Conservation (phyloP, 1,284 basidiomycete species). For the Sporisorium exsertum region DNA sequence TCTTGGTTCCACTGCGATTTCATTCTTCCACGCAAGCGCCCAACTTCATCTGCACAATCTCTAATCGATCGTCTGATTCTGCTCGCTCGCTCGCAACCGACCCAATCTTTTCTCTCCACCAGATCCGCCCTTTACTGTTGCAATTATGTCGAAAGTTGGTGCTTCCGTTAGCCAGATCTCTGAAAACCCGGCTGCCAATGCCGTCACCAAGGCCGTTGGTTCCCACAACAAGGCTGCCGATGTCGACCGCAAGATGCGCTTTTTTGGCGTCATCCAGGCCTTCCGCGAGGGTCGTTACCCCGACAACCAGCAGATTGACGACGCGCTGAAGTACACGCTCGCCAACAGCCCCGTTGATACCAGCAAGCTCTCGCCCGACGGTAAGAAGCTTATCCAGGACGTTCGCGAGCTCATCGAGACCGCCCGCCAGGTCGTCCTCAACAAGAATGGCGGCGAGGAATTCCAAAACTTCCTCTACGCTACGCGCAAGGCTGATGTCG, state of each 20-base stretch:
- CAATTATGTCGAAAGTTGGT: slow-evolving; percentile 48
- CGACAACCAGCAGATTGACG: slow-evolving; percentile 65
- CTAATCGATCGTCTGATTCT: no score
- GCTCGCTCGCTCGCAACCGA: slow-evolving; percentile 2
- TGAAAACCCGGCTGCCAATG: slow-evolving; percentile 46
- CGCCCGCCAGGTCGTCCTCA: slow-evolving; percentile 56
- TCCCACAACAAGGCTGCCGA: slow-evolving; percentile 52
- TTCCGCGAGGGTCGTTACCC: slow-evolving; percentile 65
- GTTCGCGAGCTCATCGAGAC: slow-evolving; percentile 60
- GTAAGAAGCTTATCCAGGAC: slow-evolving; percentile 61
- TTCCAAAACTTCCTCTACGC: slow-evolving; percentile 65
- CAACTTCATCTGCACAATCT: slow-evolving; percentile 7
- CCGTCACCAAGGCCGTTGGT: slow-evolving; percentile 43
- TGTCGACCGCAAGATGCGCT: slow-evolving; percentile 63
- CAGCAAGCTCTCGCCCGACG: slow-evolving; percentile 60
- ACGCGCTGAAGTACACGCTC: slow-evolving; percentile 59
- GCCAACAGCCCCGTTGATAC: slow-evolving; percentile 58
- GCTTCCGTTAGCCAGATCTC: slow-evolving; percentile 42
- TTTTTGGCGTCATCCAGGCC: slow-evolving; percentile 64
- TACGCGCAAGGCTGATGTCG: slow-evolving; percentile 56
- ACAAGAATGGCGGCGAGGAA: slow-evolving; percentile 65
- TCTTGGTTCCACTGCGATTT: slow-evolving; percentile 49
- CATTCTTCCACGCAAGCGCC: neutral
- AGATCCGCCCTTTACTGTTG: neutral
- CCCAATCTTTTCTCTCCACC: neutral